Evolutionary conservation across 176 grass and related monocot species (phyloP).

Genomic region (Phoenix roebelenii): DNA sequence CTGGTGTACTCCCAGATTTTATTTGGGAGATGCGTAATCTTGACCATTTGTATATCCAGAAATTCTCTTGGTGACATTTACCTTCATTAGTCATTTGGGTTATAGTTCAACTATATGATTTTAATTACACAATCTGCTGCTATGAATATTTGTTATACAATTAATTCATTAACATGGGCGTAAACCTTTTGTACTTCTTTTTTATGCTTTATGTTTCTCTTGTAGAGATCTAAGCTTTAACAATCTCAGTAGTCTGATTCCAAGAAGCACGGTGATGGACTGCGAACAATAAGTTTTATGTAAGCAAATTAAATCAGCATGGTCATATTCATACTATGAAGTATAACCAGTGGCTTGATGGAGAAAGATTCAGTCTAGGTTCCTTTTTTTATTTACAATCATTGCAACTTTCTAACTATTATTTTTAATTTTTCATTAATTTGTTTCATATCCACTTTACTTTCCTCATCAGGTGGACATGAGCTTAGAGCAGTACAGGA

Average conservation of each 20-base stretch:
- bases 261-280: neutral
- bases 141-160: no score
- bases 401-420: neutral
- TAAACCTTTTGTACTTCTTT: no score
- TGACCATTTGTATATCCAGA: neutral
- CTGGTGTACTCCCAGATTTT: conserved; percentile 4
- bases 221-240: conserved; percentile 12
- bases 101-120: neutral
- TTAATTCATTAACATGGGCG: no score
- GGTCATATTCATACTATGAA: no score
- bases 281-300: neutral
- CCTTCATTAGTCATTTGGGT: no score
- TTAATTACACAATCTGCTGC: no score
- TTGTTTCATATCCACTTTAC: no score
- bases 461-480: neutral
- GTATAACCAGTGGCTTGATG: neutral
- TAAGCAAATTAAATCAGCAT: neutral
- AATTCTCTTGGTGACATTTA: neutral
- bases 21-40: neutral
- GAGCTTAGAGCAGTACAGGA: conserved; percentile 4
- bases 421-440: neutral
- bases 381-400: neutral
- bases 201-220: neutral
- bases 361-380: neutral
- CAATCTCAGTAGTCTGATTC: neutral